Base-by-base conservation (phyloP, 2,329 filamentous ascomycete genomes). In the Epichloe coenophiala region DNA sequence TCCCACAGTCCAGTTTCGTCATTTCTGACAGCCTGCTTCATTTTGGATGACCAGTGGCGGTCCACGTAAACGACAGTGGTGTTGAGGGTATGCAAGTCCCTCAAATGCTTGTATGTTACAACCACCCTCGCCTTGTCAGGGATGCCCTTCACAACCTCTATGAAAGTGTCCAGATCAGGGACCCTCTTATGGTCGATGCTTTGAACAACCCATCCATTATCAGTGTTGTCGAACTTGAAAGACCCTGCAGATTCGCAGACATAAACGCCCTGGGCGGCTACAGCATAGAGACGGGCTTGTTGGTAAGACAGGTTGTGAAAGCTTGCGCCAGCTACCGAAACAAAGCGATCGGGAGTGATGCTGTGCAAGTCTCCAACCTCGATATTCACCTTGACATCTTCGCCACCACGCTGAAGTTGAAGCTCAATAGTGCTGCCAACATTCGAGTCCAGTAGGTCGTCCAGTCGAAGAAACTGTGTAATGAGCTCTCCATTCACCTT, bases 281-380 rank as follows among this genome's bases (percentile, higher is more conserved):
- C 90, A 36, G 90, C 91, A 65, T 96, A 97, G 4, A 96, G 77
- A 9, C 93, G 83, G n/a, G 93, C 89, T 68, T 97, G 90, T 64
- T 98, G 93, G 66, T 98, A 98, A 1, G 94, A 98, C 19, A 98
- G 74, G 63, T 95, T 81, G 70, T 98, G 94, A 73, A 98, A 97
- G 53, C 89, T 91, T 23, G 84, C 93, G 17, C 93, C 94, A 41
- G 90, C 88, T 42, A 97, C 91, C 4, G 89, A 88, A 50, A 97
- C 86, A 63, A 97, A 98, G 54, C 90, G 85, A 68, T 96, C 90
- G 13, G 94, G 93, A 3, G 93, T 97, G 65, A 98, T 98, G 51
- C 78, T 79, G 71, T 98, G 93, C 54, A 98, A 76, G 64, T 98
- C 87, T 46, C 87, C 89, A 43, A 97, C 90, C 48, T 81, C 71